Evolutionary conservation across 768 basidiomycete species (phyloP).

Genomic region (Tubosaeta sp.): DNA sequence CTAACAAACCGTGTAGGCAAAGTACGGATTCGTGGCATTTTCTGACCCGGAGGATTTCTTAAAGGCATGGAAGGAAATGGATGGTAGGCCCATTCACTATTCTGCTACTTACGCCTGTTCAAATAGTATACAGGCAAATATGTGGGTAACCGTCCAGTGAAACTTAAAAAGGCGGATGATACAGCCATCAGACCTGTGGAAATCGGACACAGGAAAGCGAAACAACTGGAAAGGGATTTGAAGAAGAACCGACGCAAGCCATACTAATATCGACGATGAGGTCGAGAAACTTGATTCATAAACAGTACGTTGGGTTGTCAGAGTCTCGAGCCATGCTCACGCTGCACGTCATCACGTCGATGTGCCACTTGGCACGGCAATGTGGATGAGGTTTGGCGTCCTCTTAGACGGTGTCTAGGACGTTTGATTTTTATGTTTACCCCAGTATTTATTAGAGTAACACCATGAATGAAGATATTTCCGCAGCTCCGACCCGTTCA

Average conservation of each 20-base stretch:
- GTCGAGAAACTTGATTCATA: slow-evolving; percentile 3
- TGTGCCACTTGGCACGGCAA: slow-evolving; percentile 2
- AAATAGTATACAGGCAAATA: slow-evolving; percentile 71
- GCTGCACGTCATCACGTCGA: slow-evolving; percentile 5
- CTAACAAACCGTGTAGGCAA: slow-evolving; percentile 54
- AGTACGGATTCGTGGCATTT: slow-evolving; percentile 96
- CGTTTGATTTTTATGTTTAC: not conserved
- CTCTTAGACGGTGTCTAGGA: not conserved
- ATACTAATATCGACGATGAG: slow-evolving; percentile 44
- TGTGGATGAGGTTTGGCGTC: slow-evolving; percentile 7
- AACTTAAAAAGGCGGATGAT: slow-evolving; percentile 90
- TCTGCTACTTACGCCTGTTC: not conserved
- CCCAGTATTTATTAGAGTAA: slow-evolving; percentile 2
- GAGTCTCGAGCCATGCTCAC: slow-evolving; percentile 24
- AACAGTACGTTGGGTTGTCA: slow-evolving; percentile 28
- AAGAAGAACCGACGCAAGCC: slow-evolving; percentile 88
- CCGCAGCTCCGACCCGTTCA: not conserved
- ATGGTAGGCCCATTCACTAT: slow-evolving; percentile 53
- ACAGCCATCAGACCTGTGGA: slow-evolving; percentile 85
- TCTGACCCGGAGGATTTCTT: slow-evolving; percentile 98
- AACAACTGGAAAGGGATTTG: slow-evolving; percentile 81
- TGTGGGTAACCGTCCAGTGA: slow-evolving; percentile 96
- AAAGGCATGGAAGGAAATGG: slow-evolving; percentile 99
- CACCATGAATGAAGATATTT: not conserved
- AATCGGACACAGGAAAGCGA: slow-evolving; percentile 91